Evolutionary conservation across 2,329 filamentous ascomycete genomes (phyloP), one percentile per base, ranked within the genome.

Genomic region (Rachicladosporium sp.): DNA sequence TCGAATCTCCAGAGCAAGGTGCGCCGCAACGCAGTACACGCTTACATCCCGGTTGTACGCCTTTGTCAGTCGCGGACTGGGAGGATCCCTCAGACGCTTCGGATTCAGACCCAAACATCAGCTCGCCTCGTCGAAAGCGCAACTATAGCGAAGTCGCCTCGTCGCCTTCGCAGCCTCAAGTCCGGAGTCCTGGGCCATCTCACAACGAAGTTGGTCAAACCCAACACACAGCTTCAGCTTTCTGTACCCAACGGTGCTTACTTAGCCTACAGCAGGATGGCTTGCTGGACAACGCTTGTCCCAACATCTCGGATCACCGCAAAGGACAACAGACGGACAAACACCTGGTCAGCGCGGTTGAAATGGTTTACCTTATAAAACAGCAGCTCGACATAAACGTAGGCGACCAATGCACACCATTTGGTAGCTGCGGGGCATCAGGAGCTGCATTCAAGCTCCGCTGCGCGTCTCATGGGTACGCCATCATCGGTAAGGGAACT

Each of bases 401-500:
- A 10, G 53, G 56, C 40, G 34, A 51, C 33, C 42, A 54, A 36
- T 56, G 50, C 40, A 53, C 50, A 8, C 54, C 50, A 2, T 46
- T 57, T 1, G 51, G 55, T 9, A 11, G 8, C 15, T 51, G 48
- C 48, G 53, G 55, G 11, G 33, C 47, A 8, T 53, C 38, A 11
- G 53, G 55, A 8, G 53, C 50, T 4, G 51, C 48, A 19, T 59
- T 59, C 36, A 56, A 56, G 37, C 44, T 59, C 35, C 56, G 50
- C 3, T 56, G 45, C 38, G 23, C 43, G 8, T 35, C 36, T 15
- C 54, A 50, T 38, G 51, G 55, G 4, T 51, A 51, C 32, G 49
- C 49, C 2, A 15, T 51, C 29, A 37, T 60, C 30, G 55, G 53
- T 10, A 61, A 61, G 45, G 54, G 53, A 12, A 60, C 56, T 1